Evolutionary conservation across 2,329 filamentous ascomycete species (phyloP), one percentile per base, ranked within the genome.

Genomic region (Fulvia fulva): DNA sequence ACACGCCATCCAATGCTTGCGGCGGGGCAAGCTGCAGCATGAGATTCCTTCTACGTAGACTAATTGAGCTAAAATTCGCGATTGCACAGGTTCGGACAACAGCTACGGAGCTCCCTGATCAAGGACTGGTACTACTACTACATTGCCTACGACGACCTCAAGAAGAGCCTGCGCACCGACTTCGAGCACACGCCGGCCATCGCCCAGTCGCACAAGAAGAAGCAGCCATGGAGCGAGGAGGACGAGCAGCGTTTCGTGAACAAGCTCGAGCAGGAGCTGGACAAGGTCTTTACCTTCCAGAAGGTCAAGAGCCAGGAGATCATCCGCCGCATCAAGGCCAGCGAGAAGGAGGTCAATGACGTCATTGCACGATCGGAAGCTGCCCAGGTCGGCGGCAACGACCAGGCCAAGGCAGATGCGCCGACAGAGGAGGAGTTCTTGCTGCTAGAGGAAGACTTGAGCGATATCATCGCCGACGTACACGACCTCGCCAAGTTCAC

Each of bases 91-190:
- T 99, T 97, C 81, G 94, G 94, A 74, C 90, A 97, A 77, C 92
- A 99, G 82, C 86, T 99, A 71, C 91, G 91, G 65, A 93, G 91
- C 70, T 97, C 92, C 73, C 84, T 96, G 72, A 96, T 97, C 77
- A 91, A 90, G 80, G 92, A 97, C 78, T 99, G 95, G 79, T 87
- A 92, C 75, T 96, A 92, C 87, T 91, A 96, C 80, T 99, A 99
- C 79, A 97, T 99, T 77, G 89, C 91, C 77, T 99, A 99, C 78
- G 92, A 97, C 74, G 90, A 88, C 65, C 84, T 99, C 51, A 99
- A 99, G 79, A 81, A 83, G 66, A 87, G 91, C 65, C 86, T 99
- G 62, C 94, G 93, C 77, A 86, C 83, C 59, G 83, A 87, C 59
- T 88, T 82, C 65, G 84, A 86, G 60, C 77, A 74, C 59, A 73